Evolutionary conservation across 164 flowering plant species (phyloP).

Genomic region (Piper betle): DNA sequence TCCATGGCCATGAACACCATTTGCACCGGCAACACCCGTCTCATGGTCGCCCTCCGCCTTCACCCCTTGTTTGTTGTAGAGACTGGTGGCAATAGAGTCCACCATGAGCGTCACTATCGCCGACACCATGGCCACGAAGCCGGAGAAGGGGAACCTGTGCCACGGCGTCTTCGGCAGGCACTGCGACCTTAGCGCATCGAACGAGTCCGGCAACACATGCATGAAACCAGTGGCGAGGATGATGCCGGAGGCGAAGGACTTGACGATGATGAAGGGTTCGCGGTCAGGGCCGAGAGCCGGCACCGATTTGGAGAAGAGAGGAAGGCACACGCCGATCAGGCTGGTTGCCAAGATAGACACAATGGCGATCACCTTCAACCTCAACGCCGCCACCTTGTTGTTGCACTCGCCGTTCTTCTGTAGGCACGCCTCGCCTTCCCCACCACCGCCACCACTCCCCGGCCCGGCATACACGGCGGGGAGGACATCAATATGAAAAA

Average conservation of each 20-base stretch:
- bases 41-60: neutral
- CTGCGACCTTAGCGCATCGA: conserved; percentile 12
- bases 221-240: conserved; percentile 22
- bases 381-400: conserved; percentile 8
- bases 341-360: conserved; percentile 15
- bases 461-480: neutral
- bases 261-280: conserved; percentile 13
- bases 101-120: conserved; percentile 21
- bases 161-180: conserved; percentile 18
- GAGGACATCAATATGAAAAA: neutral
- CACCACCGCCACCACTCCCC: neutral
- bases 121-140: conserved; percentile 20
- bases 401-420: conserved; percentile 7
- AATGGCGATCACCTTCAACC: conserved; percentile 19
- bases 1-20: conserved; percentile 7
- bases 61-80: conserved; percentile 2
- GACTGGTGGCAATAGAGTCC: conserved; percentile 20
- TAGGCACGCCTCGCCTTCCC: conserved; percentile 7
- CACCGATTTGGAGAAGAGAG: conserved; percentile 8
- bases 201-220: conserved; percentile 26
- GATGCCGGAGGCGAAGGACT: conserved; percentile 20
- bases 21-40: neutral
- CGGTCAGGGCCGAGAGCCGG: conserved; percentile 18
- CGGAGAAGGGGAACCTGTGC: conserved; percentile 21
- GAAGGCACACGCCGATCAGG: conserved; percentile 18